A percentile compares a stretch with the other conserved stretches of the same genome.
These are phyloP conservation scores for Pholiota molesta DNA, from an alignment of 768 basidiomycete genomes.

Conservation along the genomic window DNA sequence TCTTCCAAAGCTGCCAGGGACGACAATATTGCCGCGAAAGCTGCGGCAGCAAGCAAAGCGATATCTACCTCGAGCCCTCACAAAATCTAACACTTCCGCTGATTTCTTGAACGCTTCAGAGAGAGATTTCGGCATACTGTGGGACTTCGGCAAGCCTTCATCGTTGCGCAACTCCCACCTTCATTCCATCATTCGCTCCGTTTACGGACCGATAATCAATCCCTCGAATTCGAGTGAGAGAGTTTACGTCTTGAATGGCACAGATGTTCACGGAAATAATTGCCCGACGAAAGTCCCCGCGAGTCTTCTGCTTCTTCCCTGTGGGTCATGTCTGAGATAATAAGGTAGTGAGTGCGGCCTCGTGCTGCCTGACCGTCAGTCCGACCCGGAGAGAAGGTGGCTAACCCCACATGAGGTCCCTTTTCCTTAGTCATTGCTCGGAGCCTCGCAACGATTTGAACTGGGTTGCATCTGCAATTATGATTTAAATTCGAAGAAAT, in stretches of 20 bases:
- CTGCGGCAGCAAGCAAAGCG: background rate
- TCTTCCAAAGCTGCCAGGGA: background rate
- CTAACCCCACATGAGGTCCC: background rate
- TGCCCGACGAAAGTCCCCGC: conserved; percentile 1
- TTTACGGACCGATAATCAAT: conserved; percentile 10
- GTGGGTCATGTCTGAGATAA: background rate
- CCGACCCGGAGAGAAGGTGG: conserved; percentile 6
- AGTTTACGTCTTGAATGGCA: background rate
- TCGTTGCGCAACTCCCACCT: background rate
- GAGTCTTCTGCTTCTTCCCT: background rate
- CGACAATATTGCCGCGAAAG: conserved; percentile 4
- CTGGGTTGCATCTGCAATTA: background rate
- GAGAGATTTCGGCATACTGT: background rate
- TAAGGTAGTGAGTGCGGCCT: background rate
- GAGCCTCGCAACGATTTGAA: background rate
- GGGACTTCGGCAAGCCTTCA: background rate
- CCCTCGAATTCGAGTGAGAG: background rate
- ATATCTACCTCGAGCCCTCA: background rate
- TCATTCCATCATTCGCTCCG: background rate
- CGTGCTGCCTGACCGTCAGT: background rate
- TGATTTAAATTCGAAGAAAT: background rate
- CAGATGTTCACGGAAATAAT: conserved; percentile 10
- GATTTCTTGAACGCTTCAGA: background rate
- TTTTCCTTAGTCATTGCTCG: conserved; percentile 7
- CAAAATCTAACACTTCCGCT: background rate